Base-by-base conservation (phyloP, 192 early-diverging fungal species). In the Pilaira anomala region DNA sequence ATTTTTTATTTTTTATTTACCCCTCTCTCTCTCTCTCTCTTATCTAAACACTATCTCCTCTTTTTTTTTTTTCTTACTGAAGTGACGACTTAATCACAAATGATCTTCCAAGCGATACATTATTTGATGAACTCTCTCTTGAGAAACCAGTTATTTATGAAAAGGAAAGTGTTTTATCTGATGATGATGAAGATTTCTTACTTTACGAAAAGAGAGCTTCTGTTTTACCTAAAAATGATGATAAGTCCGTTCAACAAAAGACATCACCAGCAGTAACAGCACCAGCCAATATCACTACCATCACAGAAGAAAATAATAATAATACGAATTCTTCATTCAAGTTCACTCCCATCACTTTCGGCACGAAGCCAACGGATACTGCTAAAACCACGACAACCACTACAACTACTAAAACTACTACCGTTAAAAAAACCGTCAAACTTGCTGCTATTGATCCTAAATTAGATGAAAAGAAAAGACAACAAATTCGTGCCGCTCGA, bases 401-500 rank as follows among this genome's bases (percentile, higher is more conserved):
- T 18, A 46, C 44, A 6, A 46, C 44, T 13, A 4, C 13, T 16
- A 4, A 6, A 2, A 19, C 16, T 19, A 46, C 44, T 16, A 19
- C 13, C 2, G 44, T 14, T 18, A 19, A 46, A 16, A 19, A 19
- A 46, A 14, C 13, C 13, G 44, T 14, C 9, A 46, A 46, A 13
- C 1, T 36, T 36, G 33, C 33, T 36, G 6, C 11, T 1, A 79
- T 80, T 65, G 80, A 78, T 21, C 66, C 71, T 24, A 62, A 69
- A 54, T 48, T 80, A 14, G 67, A 62, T 18, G 80, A 85, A 24
- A 62, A 78, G 9, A 72, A 73, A 49, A 80, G 75, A 56, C 73
- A 77, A 26, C 24, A 72, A 9, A 71, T 80, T 36, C 68, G 83
- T n/a, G 83, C 83, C 25, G 77, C 74, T 7, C 69, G 79, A 54